phyloP scores from a whole-genome alignment of 306 rosid species.

The Ormosia semicastrata region DNA sequence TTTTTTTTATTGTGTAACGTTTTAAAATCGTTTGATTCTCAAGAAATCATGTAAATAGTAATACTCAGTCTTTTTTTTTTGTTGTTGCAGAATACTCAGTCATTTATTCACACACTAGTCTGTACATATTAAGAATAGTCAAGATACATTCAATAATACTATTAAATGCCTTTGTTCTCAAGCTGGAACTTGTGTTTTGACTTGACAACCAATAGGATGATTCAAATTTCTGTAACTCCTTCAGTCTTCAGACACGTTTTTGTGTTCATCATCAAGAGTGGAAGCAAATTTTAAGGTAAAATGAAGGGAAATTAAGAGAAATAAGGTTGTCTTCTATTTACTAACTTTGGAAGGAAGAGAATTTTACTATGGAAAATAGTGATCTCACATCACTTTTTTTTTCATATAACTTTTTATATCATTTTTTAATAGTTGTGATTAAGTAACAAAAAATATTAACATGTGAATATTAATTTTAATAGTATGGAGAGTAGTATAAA shows the following conservation, averaged over 20 bases:
- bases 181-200: not conserved
- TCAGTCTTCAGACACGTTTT: not conserved
- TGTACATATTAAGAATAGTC: not conserved
- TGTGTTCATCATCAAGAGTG: not conserved
- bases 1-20: not conserved
- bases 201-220: not conserved
- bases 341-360: no score
- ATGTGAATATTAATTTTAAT: no score
- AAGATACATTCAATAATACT: not conserved
- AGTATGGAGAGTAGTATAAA: no score
- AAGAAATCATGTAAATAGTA: conserved; percentile 11
- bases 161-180: not conserved
- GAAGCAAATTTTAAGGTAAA: not conserved
- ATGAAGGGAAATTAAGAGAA: not conserved
- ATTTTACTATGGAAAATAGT: no score
- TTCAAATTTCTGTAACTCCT: not conserved
- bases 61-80: not conserved
- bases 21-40: not conserved
- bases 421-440: no score
- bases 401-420: no score
- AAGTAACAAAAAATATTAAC: no score
- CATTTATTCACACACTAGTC: not conserved
- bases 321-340: no score
- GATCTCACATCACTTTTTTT: no score
- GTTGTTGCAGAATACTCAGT: not conserved